Conservation (phyloP, 208 protist genomes). For the Acanthamoeba lenticulata region DNA sequence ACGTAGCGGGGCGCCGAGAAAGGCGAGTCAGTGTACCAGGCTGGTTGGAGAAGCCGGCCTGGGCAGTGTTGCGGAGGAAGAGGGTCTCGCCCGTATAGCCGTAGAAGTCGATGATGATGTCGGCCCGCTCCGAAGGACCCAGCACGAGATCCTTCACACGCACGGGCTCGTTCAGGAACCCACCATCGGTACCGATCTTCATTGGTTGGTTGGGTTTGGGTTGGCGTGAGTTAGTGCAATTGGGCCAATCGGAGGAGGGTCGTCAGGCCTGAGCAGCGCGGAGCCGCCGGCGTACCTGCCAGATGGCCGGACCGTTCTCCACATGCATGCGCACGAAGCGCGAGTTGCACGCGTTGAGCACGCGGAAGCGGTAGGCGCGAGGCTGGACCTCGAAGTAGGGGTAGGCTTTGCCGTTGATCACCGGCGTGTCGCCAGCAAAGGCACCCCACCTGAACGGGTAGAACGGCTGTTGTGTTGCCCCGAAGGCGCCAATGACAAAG, state of each 20-base stretch:
- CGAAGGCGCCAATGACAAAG: no score
- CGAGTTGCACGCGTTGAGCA: slow-evolving; percentile 1
- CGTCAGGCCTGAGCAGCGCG: no score
- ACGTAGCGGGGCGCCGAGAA: no score
- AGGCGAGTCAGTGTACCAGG: no score
- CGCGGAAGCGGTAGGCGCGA: neutral
- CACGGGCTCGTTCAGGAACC: neutral
- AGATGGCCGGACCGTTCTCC: neutral
- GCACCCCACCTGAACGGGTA: slow-evolving; percentile 1
- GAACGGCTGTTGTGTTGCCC: neutral
- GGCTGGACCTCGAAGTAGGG: neutral
- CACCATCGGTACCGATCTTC: neutral
- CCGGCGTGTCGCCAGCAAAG: neutral
- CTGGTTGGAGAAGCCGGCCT: no score
- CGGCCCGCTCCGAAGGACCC: neutral
- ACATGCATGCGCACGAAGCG: neutral
- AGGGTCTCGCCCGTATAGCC: neutral
- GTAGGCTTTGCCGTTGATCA: neutral
- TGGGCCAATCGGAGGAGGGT: no score
- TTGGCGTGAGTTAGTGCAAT: no score
- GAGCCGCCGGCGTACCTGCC: neutral
- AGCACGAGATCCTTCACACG: neutral
- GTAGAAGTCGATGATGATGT: neutral
- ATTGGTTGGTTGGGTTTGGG: neutral
- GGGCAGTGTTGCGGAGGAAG: neutral